Evolutionary conservation across 345 rosid genomes (phyloP), one percentile per base, ranked within the genome.

Genomic region (Eucalyptus polyanthemos): DNA sequence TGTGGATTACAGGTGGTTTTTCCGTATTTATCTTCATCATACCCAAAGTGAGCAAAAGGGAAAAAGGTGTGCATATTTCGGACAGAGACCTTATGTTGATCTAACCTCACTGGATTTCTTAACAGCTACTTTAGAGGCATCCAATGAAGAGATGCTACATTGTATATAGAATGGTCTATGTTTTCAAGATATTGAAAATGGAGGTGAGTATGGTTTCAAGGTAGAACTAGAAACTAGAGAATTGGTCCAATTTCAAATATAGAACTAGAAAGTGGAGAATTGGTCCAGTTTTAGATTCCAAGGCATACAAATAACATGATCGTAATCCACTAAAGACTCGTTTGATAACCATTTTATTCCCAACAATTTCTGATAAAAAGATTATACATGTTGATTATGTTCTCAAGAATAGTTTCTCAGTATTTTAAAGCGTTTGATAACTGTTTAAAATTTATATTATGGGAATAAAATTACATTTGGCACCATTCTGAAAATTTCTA

Each of bases 301-400:
- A 24, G 27, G 6, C 27, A 56, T 24, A 22, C 29, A 56, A 24
- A 19, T 53, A 53, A 53, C 0, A 2, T 8, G 2, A 0, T 53
- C 0, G 8, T 56, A 24, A 56, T 1, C 6, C 29, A 56, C 29
- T 10, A 56, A 24, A 0, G 2, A 2, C 0, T 0, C 0, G 0
- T 53, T 53, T 3, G 11, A 19, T 53, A 53, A 19, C 5, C 24
- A 53, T 53, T 53, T 1, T 19, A 7, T 3, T 53, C 1, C 1
- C 24, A 51, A 53, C 0, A 19, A 53, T 53, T 53, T 53, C 1
- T 19, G 0, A 53, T 53, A 1, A 51, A 51, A 50, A 53, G 7
- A 42, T 17, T 0, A 51, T 53, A 19, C 2, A 0, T 19, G 0
- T 53, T 19, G 10, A 53, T 53, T 53, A 0, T 17, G 0, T 19